phyloP scores from a whole-genome alignment of 2,329 filamentous ascomycete genomes.

The Cladosporium oxysporum region DNA sequence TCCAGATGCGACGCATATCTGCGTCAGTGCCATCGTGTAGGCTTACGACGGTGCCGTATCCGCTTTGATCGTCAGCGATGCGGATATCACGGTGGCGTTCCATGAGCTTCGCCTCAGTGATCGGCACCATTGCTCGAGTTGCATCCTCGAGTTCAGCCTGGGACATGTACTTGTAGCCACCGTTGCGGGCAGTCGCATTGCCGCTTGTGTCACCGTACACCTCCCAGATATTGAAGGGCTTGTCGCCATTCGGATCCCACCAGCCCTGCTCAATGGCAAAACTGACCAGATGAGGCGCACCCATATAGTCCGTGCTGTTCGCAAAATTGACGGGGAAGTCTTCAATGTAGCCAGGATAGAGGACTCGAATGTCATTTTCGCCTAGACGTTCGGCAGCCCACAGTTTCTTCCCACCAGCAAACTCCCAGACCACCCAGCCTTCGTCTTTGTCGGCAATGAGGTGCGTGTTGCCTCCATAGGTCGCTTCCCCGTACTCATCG shows the following conservation, averaged over 20 bases:
- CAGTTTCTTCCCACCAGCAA: conserved; percentile 38
- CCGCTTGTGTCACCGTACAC: conserved; percentile 36
- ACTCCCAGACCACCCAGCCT: conserved; percentile 41
- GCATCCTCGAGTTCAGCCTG: conserved; percentile 40
- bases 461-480: conserved; percentile 48
- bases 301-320: conserved; percentile 37
- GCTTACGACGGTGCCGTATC: conserved; percentile 40
- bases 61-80: conserved; percentile 41
- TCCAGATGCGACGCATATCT: conserved; percentile 39
- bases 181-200: conserved; percentile 35
- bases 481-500: conserved; percentile 44
- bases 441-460: conserved; percentile 44
- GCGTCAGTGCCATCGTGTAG: conserved; percentile 32
- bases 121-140: conserved; percentile 45
- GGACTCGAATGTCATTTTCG: conserved; percentile 35
- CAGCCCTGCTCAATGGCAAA: conserved; percentile 40
- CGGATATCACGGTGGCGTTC: conserved; percentile 41
- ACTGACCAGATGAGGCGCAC: conserved; percentile 38
- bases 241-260: conserved; percentile 36
- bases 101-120: conserved; percentile 54
- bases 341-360: conserved; percentile 42
- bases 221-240: conserved; percentile 42
- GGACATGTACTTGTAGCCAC: conserved; percentile 42
- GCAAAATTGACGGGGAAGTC: conserved; percentile 39
- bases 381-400: conserved; percentile 41